phyloP scores from a whole-genome alignment of 164 flowering plant genomes.

The Vitis rupestris region DNA sequence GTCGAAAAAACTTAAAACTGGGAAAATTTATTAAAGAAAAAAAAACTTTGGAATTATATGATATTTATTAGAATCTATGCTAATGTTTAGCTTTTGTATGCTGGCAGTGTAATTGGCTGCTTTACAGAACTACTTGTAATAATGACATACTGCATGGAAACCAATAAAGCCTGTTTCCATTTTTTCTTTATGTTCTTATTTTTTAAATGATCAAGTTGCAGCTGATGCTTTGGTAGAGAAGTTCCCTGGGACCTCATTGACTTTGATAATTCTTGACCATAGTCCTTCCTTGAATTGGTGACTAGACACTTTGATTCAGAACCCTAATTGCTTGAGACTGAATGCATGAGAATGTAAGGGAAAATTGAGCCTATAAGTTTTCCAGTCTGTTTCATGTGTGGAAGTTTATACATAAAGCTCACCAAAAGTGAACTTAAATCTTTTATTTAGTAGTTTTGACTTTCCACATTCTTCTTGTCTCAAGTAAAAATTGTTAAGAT shows the following conservation, averaged over 20 bases:
- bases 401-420: neutral
- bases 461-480: neutral
- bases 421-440: neutral
- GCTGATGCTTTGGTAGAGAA: neutral
- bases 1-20: neutral
- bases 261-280: neutral
- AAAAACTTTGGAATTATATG: no score
- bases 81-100: no score
- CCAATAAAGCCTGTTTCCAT: neutral
- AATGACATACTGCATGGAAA: neutral
- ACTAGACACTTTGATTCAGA: neutral
- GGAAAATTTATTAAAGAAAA: no score
- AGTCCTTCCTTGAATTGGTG: neutral
- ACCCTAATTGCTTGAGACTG: neutral
- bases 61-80: no score
- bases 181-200: neutral
- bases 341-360: neutral
- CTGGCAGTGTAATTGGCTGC: no score
- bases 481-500: neutral
- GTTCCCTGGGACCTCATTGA: neutral
- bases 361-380: neutral
- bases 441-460: no score
- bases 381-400: neutral
- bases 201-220: neutral
- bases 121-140: no score